Evolutionary conservation across 192 early-diverging fungal genomes (phyloP).

Genomic region (Rhizophagus sp.): DNA sequence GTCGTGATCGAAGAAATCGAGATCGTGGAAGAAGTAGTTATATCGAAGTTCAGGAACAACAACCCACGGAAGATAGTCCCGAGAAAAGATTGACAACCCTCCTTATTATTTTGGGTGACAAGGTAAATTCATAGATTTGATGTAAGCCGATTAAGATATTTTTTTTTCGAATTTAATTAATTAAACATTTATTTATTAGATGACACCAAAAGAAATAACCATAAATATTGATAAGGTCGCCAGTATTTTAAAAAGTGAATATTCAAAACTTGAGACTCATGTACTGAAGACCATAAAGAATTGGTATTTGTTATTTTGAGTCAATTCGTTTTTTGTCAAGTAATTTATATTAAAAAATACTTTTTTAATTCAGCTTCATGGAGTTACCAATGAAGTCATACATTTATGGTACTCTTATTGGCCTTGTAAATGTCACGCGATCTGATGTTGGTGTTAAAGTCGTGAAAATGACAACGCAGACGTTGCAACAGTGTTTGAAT

Average conservation of each 20-base stretch:
- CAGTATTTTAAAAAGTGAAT: slow-evolving; percentile 71
- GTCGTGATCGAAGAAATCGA: not conserved
- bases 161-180: not conserved
- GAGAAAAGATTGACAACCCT: slow-evolving; percentile 1
- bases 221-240: slow-evolving; percentile 43
- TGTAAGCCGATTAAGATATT: not conserved
- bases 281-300: slow-evolving; percentile 64
- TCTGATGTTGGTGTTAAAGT: slow-evolving; percentile 64
- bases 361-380: slow-evolving; percentile 51
- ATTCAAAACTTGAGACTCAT: slow-evolving; percentile 61
- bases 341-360: slow-evolving; percentile 42
- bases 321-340: slow-evolving; percentile 17
- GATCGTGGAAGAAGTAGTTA: not conserved
- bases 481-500: slow-evolving; percentile 57
- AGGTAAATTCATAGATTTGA: not conserved
- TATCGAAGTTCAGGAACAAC: not conserved
- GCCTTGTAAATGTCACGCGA: slow-evolving; percentile 79
- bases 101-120: slow-evolving; percentile 11
- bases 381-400: slow-evolving; percentile 75
- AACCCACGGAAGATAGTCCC: not conserved
- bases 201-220: slow-evolving; percentile 16
- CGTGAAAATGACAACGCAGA: slow-evolving; percentile 55
- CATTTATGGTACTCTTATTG: slow-evolving; percentile 80
- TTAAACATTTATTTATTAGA: not conserved
- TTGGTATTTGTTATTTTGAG: slow-evolving; percentile 47